phyloP scores from a whole-genome alignment of 2,329 filamentous ascomycete species.

The Aspergillus eucalypticola region DNA sequence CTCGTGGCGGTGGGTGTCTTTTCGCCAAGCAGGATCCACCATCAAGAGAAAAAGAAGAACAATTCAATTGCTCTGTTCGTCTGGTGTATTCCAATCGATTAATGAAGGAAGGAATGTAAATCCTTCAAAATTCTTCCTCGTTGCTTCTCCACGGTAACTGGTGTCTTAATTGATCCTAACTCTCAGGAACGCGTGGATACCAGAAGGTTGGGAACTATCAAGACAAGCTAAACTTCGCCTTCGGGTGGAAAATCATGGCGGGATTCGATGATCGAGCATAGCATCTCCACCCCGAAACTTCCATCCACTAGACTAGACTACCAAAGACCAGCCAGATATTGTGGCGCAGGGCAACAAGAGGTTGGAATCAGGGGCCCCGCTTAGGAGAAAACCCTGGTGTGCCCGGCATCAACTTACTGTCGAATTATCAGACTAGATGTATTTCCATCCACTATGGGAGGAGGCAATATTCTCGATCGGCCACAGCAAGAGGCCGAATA shows the following conservation, averaged over 20 bases:
- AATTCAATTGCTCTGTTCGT: too few species aligned
- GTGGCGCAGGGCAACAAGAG: conserved; percentile 4
- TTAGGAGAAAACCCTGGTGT: background rate
- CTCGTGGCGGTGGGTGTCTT: too few species aligned
- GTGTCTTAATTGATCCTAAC: background rate
- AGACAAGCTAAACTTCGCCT: background rate
- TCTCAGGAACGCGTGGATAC: background rate
- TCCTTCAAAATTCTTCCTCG: too few species aligned
- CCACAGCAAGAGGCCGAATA: background rate
- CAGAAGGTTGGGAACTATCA: background rate
- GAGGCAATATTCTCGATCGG: background rate
- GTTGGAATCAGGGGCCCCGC: background rate
- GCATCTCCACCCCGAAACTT: background rate
- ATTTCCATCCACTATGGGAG: background rate
- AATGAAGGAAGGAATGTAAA: too few species aligned
- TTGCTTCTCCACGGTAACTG: too few species aligned
- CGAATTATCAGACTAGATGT: background rate
- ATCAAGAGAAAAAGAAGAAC: too few species aligned
- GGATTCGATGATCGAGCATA: background rate
- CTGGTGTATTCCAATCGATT: too few species aligned
- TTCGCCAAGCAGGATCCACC: too few species aligned
- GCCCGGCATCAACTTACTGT: background rate
- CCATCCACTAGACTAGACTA: background rate
- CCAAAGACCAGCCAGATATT: background rate
- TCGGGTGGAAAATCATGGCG: background rate